These are phyloP conservation scores for Kwoniella sp. DNA, from an alignment of 768 basidiomycete species.

Conservation along the genomic window DNA sequence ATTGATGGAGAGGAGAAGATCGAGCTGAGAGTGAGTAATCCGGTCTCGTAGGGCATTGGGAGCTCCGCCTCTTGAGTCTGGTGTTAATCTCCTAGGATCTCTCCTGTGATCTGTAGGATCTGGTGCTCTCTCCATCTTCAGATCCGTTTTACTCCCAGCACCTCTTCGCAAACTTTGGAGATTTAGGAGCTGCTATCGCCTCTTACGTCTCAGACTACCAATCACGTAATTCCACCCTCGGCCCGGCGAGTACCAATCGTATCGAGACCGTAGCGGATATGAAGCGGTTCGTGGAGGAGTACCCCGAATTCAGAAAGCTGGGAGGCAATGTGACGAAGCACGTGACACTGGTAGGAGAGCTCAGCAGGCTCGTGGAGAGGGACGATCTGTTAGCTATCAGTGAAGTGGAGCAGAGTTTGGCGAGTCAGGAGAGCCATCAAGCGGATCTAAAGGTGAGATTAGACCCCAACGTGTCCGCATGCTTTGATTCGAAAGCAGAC, in stretches of 20 bases:
- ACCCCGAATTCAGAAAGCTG: conserved; percentile 93
- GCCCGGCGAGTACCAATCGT: conserved; percentile 65
- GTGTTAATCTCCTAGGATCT: background rate
- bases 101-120: conserved; percentile 69
- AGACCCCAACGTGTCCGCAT: too few species aligned
- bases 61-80: background rate
- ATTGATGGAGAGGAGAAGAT: conserved; percentile 81
- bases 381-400: conserved; percentile 86
- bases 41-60: too few species aligned
- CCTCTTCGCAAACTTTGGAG: conserved; percentile 91
- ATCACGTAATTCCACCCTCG: conserved; percentile 48
- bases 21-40: conserved; percentile 71
- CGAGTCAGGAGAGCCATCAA: conserved; percentile 76
- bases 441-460: conserved; percentile 82
- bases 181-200: conserved; percentile 87
- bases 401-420: conserved; percentile 94
- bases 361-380: conserved; percentile 82
- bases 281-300: conserved; percentile 97
- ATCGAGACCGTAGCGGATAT: conserved; percentile 96
- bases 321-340: conserved; percentile 99
- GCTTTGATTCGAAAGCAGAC: too few species aligned
- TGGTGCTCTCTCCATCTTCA: conserved; percentile 84
- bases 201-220: conserved; percentile 89
- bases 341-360: conserved; percentile 92
- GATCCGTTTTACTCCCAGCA: conserved; percentile 93